Evolutionary conservation across 129 eudicot genomes (phyloP).

Genomic region (Pulicaria dysenterica): DNA sequence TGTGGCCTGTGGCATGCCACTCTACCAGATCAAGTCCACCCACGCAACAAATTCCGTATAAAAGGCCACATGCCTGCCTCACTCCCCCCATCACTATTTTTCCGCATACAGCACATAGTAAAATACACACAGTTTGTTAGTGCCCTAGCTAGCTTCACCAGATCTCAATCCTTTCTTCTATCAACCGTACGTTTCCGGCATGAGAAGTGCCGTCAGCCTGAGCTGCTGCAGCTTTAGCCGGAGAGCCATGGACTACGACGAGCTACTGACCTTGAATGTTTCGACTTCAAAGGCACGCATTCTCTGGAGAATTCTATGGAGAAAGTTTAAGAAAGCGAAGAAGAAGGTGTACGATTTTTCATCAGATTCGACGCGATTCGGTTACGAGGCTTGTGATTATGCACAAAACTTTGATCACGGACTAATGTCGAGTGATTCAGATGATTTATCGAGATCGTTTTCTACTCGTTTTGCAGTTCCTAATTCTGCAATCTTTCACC

Average conservation of each 20-base stretch:
- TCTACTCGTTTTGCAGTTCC: conserved; percentile 87
- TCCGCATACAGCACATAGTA: not conserved
- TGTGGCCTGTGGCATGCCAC: too few species aligned
- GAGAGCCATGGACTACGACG: conserved; percentile 40
- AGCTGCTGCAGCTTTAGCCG: conserved; percentile 42
- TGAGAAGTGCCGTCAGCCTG: conserved; percentile 41
- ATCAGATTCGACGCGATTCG: conserved; percentile 44
- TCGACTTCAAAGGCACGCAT: conserved; percentile 38
- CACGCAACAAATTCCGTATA: conserved; percentile 24
- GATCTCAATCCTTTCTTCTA: not conserved
- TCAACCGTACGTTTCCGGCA: conserved; percentile 25
- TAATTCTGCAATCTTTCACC: conserved; percentile 23
- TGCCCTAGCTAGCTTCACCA: not conserved
- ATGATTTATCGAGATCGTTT: conserved; percentile 58
- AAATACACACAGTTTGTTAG: not conserved
- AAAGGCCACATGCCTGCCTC: conserved; percentile 22
- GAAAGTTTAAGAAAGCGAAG: conserved; percentile 56
- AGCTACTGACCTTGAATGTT: conserved; percentile 27
- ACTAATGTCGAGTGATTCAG: conserved; percentile 44
- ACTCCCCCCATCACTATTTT: conserved; percentile 18
- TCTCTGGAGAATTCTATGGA: conserved; percentile 49
- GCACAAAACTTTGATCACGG: conserved; percentile 77
- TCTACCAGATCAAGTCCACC: too few species aligned
- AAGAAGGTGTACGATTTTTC: conserved; percentile 39
- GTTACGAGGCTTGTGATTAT: conserved; percentile 68